Base-by-base conservation (phyloP, 1,284 basidiomycete species). In the Inonotus hispidus region DNA sequence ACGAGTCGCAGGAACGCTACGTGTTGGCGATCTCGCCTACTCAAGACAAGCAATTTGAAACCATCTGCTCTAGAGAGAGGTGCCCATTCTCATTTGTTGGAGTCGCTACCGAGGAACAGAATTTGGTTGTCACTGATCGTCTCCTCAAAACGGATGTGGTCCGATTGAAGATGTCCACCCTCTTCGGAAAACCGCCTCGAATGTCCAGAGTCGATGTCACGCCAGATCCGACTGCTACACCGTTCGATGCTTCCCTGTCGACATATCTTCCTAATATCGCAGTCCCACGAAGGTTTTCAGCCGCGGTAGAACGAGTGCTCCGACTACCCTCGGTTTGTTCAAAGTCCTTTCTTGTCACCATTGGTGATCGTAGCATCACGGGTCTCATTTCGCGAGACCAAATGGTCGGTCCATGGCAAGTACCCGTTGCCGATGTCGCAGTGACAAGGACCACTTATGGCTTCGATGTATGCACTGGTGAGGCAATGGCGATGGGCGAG, bases 321-420 rank as follows among this genome's bases (percentile, higher is more conserved):
- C 91, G 86, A 63, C 82, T 99, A 14, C 97, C 96, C 1, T 88
- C 90, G 10, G 95, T 99, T 52, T 95, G 87, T 1, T 96, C 93
- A 55, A 99, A 99, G 73, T 90, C 92, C 16, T 99, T 98, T 86
- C 82, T 99, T 57, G 96, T 99, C 74, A 99, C 97, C 54, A 99
- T 99, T 63, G 96, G 97, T 37, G 96, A 99, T 72, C 86, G 96
- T 57, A 84, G 88, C 50, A 90, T 99, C 72, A 95, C 95, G 0
- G 97, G 96, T 56, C 86, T 99, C 45, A 94, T 98, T 62, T 87
- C 91, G 8, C 85, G 97, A 55, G 96, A 99, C 72, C 96, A 99
- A 75, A 98, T 99, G 96, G 93, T 98, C 21, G 97, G 96, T 0
- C 96, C 95, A 0, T 99, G 93, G 91, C 96, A 99, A 76, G 92